These are phyloP conservation scores for Colletotrichum somersetense DNA, from an alignment of 2,329 filamentous ascomycete species.

Conservation along the genomic window DNA sequence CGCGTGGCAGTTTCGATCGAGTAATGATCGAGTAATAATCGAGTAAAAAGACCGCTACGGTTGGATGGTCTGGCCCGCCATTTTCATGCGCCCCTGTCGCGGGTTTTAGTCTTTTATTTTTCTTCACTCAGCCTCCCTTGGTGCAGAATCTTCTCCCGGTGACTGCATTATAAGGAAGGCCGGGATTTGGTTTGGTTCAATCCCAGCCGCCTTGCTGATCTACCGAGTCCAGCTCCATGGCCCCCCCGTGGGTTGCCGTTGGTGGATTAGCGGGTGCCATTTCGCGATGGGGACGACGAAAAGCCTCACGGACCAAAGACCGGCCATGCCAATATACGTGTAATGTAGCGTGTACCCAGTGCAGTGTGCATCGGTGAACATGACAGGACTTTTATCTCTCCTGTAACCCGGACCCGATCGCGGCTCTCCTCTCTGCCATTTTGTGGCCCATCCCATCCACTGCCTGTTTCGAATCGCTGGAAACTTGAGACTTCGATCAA, in stretches of 20 bases:
- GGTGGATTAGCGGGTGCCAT: slow-evolving; percentile 3
- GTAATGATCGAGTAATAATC: slow-evolving; percentile 54
- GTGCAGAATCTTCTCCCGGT: slow-evolving; percentile 1
- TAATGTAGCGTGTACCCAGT: too few species aligned
- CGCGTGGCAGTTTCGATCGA: slow-evolving; percentile 57
- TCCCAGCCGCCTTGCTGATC: background rate
- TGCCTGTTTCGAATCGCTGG: slow-evolving; percentile 7
- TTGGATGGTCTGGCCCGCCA: slow-evolving; percentile 20
- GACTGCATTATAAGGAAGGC: background rate
- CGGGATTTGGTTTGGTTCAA: background rate
- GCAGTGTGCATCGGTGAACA: background rate
- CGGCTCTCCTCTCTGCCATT: slow-evolving; percentile 10
- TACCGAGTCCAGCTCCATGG: slow-evolving; percentile 5
- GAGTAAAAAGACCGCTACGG: slow-evolving; percentile 48
- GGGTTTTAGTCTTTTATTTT: background rate
- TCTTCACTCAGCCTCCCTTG: too few species aligned
- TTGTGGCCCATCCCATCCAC: background rate
- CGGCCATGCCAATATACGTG: background rate
- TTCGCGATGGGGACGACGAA: slow-evolving; percentile 9
- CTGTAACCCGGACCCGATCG: slow-evolving; percentile 14
- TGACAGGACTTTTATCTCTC: background rate
- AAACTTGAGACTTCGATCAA: slow-evolving; percentile 19
- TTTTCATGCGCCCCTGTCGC: slow-evolving; percentile 8
- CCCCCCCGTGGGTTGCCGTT: background rate
- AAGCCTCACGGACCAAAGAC: background rate